phyloP scores from a whole-genome alignment of 805 yeast species.

The Yamadazyma endophytica region DNA sequence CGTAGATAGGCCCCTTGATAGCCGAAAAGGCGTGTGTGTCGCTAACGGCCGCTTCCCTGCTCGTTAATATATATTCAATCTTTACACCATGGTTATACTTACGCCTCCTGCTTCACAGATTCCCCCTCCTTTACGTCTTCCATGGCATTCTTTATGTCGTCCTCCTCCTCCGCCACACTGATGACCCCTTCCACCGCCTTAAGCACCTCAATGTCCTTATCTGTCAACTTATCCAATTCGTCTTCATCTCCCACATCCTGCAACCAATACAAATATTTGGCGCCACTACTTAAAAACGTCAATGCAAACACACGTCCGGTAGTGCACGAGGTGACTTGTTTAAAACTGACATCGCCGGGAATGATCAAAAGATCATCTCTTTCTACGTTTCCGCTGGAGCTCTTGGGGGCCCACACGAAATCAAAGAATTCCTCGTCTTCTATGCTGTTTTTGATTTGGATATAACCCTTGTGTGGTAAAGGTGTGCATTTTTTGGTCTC shows the following conservation, averaged over 20 bases:
- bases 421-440: constrained; percentile 73
- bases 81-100: too few relatives aligned
- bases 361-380: constrained; percentile 66
- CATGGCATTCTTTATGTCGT: constrained; percentile 14
- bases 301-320: constrained; percentile 76
- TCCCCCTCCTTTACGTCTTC: constrained; percentile 3
- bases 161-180: constrained; percentile 26
- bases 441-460: constrained; percentile 54
- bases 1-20: constrained; percentile 28
- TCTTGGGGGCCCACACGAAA: constrained; percentile 71
- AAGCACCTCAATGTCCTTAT: constrained; percentile 50
- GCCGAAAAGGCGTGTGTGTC: constrained; percentile 1
- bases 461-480: constrained; percentile 62
- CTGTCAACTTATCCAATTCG: constrained; percentile 51
- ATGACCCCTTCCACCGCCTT: constrained; percentile 47
- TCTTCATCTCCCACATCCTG: constrained; percentile 71
- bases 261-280: constrained; percentile 64
- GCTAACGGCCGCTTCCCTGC: too few relatives aligned
- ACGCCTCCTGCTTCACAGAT: constrained; percentile 1
- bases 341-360: constrained; percentile 84
- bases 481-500: constrained; percentile 65
- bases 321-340: constrained; percentile 60
- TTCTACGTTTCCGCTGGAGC: constrained; percentile 41
- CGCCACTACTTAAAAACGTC: constrained; percentile 60
- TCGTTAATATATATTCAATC: too few relatives aligned